Base-by-base conservation (phyloP, 371 early-diverging fungal species). In the Mortierella sp. region DNA sequence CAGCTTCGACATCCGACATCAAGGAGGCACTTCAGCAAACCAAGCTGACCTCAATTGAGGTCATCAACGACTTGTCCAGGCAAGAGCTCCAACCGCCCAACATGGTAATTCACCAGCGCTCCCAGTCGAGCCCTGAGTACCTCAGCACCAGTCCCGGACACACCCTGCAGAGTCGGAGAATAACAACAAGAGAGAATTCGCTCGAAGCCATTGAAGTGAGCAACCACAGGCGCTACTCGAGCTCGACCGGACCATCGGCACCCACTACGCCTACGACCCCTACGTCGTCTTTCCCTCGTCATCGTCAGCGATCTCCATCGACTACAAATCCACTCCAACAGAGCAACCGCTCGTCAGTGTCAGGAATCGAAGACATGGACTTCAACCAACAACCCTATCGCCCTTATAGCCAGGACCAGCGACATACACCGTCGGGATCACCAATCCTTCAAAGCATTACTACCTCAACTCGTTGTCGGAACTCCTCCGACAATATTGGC, bases 181-280 rank as follows among this genome's bases (percentile, higher is more conserved):
- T 26, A 44, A 46, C 72, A 64, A 46, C 78, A 21, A 71, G 84
- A 9, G 84, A 80, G n/a, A 80, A 78, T 61, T 78, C 77, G 8
- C 80, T 80, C 19, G 80, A 73, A 10, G 75, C 80, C 31, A 69
- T 57, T 46, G 80, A 78, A 4, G 57, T 48, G 2, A 64, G 61
- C 3, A 71, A 72, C 24, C 83, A 74, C 19, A 80, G 80, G 16
- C 80, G 80, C 26, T 72, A 76, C 48, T 83, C 83, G 16, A 72
- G 74, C 28, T 43, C 79, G 13, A 51, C 44, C 6, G 26, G 69
- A 51, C 61, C 69, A 28, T 57, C 28, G 24, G 11, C 46, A 10
- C 50, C 73, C n/a, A 37, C 19, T 14, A 74, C 71, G 16, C 46
- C 77, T 44, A 55, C 74, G 16, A 54, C 69, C 40, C 51, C 50